These are phyloP conservation scores for Chimonanthus praecox DNA, from an alignment of 164 flowering plant genomes.

Conservation along the genomic window DNA sequence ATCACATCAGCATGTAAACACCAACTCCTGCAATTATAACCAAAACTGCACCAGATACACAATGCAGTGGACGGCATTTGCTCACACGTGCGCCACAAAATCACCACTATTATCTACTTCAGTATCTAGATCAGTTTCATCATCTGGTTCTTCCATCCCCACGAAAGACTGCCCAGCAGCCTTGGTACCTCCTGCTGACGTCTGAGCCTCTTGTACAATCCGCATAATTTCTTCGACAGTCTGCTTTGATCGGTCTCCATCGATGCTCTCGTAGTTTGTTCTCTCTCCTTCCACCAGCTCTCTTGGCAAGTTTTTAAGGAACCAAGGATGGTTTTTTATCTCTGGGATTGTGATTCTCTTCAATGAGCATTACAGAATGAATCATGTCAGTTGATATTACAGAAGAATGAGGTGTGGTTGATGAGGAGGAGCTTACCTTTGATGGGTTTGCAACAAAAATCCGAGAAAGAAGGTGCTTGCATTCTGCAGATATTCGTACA, in stretches of 20 bases:
- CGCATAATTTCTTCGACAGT: slow-evolving; percentile 54
- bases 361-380: slow-evolving; percentile 4
- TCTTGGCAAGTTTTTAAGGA: slow-evolving; percentile 48
- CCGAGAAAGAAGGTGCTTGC: slow-evolving; percentile 52
- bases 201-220: slow-evolving; percentile 54
- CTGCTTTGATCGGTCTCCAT: slow-evolving; percentile 29
- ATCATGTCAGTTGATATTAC: neutral
- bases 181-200: slow-evolving; percentile 29
- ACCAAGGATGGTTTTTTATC: slow-evolving; percentile 68
- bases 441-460: slow-evolving; percentile 67
- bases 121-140: slow-evolving; percentile 25
- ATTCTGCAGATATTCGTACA: slow-evolving; percentile 55
- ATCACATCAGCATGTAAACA: too few relatives aligned
- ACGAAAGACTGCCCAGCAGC: slow-evolving; percentile 13
- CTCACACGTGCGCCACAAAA: slow-evolving; percentile 7
- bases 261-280: slow-evolving; percentile 24
- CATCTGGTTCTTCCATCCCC: slow-evolving; percentile 28
- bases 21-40: too few relatives aligned
- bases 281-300: slow-evolving; percentile 48
- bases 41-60: too few relatives aligned
- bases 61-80: neutral
- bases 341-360: slow-evolving; percentile 70
- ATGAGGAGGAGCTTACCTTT: slow-evolving; percentile 31
- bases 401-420: neutral
- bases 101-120: slow-evolving; percentile 41